phyloP scores from a whole-genome alignment of 345 rosid genomes.

The rapeseed (Brassica napus) region Da-Ae NC_063452.1:11178501-11179000 shows the following conservation, averaged over 20 bases:
- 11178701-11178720: constrained; percentile 42
- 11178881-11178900: constrained; percentile 47
- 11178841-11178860: background rate
- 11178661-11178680: constrained; percentile 56
- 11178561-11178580: constrained; percentile 56
- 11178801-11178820: background rate
- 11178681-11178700: constrained; percentile 47
- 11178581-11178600: constrained; percentile 35
- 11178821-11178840: background rate
- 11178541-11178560: constrained; percentile 58
- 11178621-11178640: constrained; percentile 49
- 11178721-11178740: constrained; percentile 27
- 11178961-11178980: constrained; percentile 45
- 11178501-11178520: constrained; percentile 47
- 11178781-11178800: background rate
- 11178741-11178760: constrained; percentile 36
- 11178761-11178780: constrained; percentile 26
- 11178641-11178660: constrained; percentile 45
- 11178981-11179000: background rate
- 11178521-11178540: constrained; percentile 40
- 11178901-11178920: constrained; percentile 68
- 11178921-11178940: constrained; percentile 43
- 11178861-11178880: constrained; percentile 46
- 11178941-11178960: constrained; percentile 35
- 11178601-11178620: constrained; percentile 35